A percentile compares a stretch with the other conserved stretches of the same genome.
Evolutionary conservation across 73 alveolate genomes (phyloP).

Genomic region (Paramecium biaurelia): DNA sequence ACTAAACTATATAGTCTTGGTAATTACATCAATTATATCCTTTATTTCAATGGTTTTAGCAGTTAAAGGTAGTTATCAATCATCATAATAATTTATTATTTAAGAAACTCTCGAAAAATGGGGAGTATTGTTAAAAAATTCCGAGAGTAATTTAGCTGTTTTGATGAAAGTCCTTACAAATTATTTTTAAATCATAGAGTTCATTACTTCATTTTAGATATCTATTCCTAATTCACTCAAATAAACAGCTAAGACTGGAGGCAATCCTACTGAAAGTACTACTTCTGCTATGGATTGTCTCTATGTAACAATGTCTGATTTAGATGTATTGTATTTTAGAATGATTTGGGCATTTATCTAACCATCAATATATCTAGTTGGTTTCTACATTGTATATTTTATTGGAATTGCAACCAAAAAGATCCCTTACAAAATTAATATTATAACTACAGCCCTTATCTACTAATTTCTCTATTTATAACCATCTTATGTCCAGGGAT

Average conservation of each 20-base stretch:
- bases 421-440: not conserved
- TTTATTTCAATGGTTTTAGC: slow-evolving; percentile 26
- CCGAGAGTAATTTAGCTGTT: not conserved
- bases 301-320: not conserved
- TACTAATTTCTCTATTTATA: not conserved
- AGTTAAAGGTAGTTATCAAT: slow-evolving; percentile 47
- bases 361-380: slow-evolving; percentile 30
- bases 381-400: not conserved
- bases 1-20: not conserved
- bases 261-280: slow-evolving; percentile 51
- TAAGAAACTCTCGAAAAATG: not conserved
- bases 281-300: slow-evolving; percentile 54
- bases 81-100: not conserved
- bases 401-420: not conserved
- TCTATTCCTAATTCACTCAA: not conserved
- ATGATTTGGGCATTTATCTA: slow-evolving; percentile 45
- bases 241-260: slow-evolving; percentile 16
- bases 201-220: slow-evolving; percentile 24
- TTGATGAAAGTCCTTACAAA: slow-evolving; percentile 48
- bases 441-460: slow-evolving; percentile 18
- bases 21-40: not conserved
- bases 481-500: not conserved
- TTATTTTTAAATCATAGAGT: slow-evolving; percentile 25
- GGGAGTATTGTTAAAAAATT: not conserved
- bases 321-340: slow-evolving; percentile 44